Evolutionary conservation across 2,329 filamentous ascomycete species (phyloP), one percentile per base, ranked within the genome.

Genomic region (Monosporascus sp.): DNA sequence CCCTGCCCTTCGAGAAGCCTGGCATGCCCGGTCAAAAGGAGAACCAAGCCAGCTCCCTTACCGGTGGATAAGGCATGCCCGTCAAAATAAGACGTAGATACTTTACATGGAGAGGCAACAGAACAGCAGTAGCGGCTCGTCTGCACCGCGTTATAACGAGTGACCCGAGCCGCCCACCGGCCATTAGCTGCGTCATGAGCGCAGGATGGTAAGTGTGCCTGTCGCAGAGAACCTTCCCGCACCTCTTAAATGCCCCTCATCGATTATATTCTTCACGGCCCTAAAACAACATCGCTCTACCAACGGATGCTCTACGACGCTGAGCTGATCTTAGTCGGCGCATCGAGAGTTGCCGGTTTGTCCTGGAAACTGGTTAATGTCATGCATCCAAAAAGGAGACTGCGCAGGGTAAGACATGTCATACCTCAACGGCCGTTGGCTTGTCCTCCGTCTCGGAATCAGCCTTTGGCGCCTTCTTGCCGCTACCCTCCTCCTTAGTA

Each of bases 401-500:
- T 18, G 8, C 24, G 17, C 14, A 24, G 17, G n/a, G 18, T 5
- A 37, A 8, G 18, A 53, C 18, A 11, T 35, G 5, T 53, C 56
- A 22, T 61, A 66, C 68, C 60, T 73, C 68, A 49, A 71, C 66
- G n/a, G 67, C 55, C n/a, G 56, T 57, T 18, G 59, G 27, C 51
- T 60, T 64, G 41, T 63, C 55, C 43, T 55, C 43, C 9, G 22
- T 46, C 43, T 46, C 43, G 7, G 43, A 25, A 24, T 58, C 60
- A 18, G 44, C 24, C 6, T 54, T 45, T 17, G 60, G 37, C 51
- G 65, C 63, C 14, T 52, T 57, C 43, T 67, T 72, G 48, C 57
- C 65, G 27, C 76, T 71, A 41, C 65, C 61, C 25, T 65, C 67
- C 38, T 72, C 69, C 55, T 75, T 71, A 49, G 65, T 67, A 24